Evolutionary conservation across 1,284 basidiomycete genomes (phyloP), one percentile per base, ranked within the genome.

Genomic region (Ustilago bromivora): DNA sequence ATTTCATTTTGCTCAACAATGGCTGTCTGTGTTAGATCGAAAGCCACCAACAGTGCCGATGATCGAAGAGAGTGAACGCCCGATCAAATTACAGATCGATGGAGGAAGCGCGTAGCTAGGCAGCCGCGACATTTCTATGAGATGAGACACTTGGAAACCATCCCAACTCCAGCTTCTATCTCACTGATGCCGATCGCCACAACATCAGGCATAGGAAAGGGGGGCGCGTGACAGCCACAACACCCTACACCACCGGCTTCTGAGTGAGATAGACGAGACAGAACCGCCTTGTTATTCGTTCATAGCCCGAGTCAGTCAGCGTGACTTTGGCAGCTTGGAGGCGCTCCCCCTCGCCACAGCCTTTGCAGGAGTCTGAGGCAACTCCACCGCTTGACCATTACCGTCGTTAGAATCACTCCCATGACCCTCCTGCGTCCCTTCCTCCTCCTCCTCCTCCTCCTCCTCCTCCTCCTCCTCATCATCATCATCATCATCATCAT

Each of bases 401-500:
- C 1, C 10, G 2, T 51, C 49, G 15, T 32, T 23, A 10, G 28
- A 7, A 23, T 36, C 31, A 8, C 38, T 23, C 17, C 31, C 38
- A 32, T 28, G 35, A 8, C 31, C 47, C 6, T 61, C 58, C 3
- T 62, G 41, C 5, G 46, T 52, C 31, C 17, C 34, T 17, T 46
- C 62, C 9, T 8, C 28, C 31, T 19, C 40, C 17, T 34, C 17
- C 36, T 4, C 23, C 12, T 43, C 51, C 31, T 59, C 34, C 7
- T 46, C 58, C 15, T 65, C 56, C 38, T 11, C 38, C 15, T n/a
- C 46, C 46, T 13, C 46, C 46, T 49, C 23, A 0, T 57, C 41
- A 60, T 31, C 66, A 4, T 63, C 55, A 1, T 57, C 57, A 3
- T 67, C 66, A n/a, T 56, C 69, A 1, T 61, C 63, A 12, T 61